Base-by-base conservation (phyloP, 805 yeast species). In the Saccharomycopsis sp. region DNA sequence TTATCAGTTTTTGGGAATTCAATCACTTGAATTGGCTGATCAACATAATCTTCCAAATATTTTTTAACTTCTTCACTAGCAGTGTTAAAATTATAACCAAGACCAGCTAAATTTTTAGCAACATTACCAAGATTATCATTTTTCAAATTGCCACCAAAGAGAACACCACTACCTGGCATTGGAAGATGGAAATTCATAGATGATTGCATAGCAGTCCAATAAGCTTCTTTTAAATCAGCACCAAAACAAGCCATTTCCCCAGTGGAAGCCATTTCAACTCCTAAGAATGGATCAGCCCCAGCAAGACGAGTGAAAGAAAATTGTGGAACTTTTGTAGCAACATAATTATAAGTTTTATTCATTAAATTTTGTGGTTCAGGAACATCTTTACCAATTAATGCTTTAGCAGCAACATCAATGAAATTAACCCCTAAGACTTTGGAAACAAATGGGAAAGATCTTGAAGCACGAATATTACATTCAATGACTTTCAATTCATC, bases 161-260 rank as follows among this genome's bases (percentile, higher is more conserved):
- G 68, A 35, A 92, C 65, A 53, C 97, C 95, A 48, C 76, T 66
- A 31, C 95, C 94, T 31, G 97, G 96, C 57, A 71, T 67, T 48
- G 98, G 98, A 37, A 92, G 75, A 55, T 84, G 72, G 77, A 92
- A 92, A 72, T 89, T 89, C 96, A 88, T 92, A 31, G 95, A 87
- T 37, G 95, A 74, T 70, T 92, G 96, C 54, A 89, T 76, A 13
- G 97, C 80, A 34, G 96, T 81, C 97, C 97, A 92, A 73, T 92
- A 92, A 27, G 97, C 95, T 64, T 92, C 97, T 42, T 72, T 54
- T 48, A 81, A 61, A 61, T 85, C 80, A 47, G 69, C 69, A 53
- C 99, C 99, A 59, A 92, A 92, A 59, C 96, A 84, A 23, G 98
- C 98, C 59, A 92, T 83, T 67, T 92, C 99, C 63, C 99, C 99